These are phyloP conservation scores for Cucurbita pepo DNA, from an alignment of 306 rosid species.

Conservation along the genomic window DNA sequence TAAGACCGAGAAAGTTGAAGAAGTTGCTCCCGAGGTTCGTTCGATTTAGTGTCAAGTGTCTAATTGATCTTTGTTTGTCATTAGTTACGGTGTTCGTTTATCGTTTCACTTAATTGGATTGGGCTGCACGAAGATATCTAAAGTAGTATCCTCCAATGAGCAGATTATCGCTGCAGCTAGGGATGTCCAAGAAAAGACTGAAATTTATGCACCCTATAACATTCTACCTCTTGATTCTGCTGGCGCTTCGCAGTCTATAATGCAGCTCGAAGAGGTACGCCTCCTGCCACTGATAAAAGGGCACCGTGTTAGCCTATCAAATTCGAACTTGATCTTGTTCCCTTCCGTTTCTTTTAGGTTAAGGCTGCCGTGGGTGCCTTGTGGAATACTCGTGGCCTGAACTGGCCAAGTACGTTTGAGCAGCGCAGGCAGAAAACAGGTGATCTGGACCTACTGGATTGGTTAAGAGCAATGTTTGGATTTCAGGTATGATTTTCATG, in stretches of 20 bases:
- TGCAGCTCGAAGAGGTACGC: slow-evolving; percentile 92
- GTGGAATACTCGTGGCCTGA: slow-evolving; percentile 71
- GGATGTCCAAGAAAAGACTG: slow-evolving; percentile 96
- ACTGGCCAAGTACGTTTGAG: slow-evolving; percentile 74
- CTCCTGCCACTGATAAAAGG: neutral
- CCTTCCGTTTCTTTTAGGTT: slow-evolving; percentile 30
- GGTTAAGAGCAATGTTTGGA: slow-evolving; percentile 94
- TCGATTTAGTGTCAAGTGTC: neutral
- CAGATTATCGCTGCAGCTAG: slow-evolving; percentile 95
- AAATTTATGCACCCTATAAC: slow-evolving; percentile 78
- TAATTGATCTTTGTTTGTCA: slow-evolving; percentile 2
- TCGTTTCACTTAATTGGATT: neutral
- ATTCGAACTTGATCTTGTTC: slow-evolving; percentile 9
- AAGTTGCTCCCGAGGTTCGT: slow-evolving; percentile 96
- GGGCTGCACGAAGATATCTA: neutral
- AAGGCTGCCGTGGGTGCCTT: slow-evolving; percentile 83
- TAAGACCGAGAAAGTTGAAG: slow-evolving; percentile 92
- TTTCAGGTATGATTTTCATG: slow-evolving; percentile 50
- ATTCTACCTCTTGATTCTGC: slow-evolving; percentile 94
- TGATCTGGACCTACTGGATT: slow-evolving; percentile 80
- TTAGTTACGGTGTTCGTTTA: slow-evolving; percentile 1
- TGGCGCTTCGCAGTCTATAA: slow-evolving; percentile 86
- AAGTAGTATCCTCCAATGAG: slow-evolving; percentile 5
- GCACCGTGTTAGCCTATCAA: neutral
- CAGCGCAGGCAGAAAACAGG: slow-evolving; percentile 64